These are phyloP conservation scores for Triangularia setosa DNA, from an alignment of 2,329 filamentous ascomycete genomes.

Conservation along the genomic window DNA sequence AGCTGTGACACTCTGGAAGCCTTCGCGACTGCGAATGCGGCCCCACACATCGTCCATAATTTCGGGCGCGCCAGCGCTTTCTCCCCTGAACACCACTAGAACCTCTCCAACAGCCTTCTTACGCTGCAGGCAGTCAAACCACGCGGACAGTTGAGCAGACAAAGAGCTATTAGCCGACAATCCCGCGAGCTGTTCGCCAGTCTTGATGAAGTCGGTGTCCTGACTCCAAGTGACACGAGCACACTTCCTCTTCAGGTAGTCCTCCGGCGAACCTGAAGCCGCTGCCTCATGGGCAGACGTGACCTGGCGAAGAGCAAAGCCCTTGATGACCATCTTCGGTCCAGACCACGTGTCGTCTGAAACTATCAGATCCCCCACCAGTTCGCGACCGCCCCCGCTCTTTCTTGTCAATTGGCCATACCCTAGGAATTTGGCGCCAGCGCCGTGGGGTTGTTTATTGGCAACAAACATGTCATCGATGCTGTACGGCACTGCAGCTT, in stretches of 20 bases:
- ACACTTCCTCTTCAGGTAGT: background rate
- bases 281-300: background rate
- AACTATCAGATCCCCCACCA: background rate
- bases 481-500: slow-evolving; percentile 2
- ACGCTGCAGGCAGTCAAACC: background rate
- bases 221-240: background rate
- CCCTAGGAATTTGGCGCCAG: background rate
- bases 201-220: slow-evolving; percentile 1
- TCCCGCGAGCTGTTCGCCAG: background rate
- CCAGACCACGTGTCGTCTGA: background rate
- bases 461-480: slow-evolving; percentile 4
- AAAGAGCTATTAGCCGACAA: background rate
- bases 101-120: slow-evolving; percentile 1
- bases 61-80: background rate
- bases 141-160: background rate
- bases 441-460: background rate
- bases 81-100: background rate
- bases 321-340: slow-evolving; percentile 6
- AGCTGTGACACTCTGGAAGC: slow-evolving; percentile 1
- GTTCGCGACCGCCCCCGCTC: background rate
- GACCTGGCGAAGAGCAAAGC: slow-evolving; percentile 1
- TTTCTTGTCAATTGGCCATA: slow-evolving; percentile 2
- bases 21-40: background rate
- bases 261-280: background rate
- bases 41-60: background rate